Base-by-base conservation (phyloP, 208 protist genomes). In the Trypanosoma platydactyli region DNA sequence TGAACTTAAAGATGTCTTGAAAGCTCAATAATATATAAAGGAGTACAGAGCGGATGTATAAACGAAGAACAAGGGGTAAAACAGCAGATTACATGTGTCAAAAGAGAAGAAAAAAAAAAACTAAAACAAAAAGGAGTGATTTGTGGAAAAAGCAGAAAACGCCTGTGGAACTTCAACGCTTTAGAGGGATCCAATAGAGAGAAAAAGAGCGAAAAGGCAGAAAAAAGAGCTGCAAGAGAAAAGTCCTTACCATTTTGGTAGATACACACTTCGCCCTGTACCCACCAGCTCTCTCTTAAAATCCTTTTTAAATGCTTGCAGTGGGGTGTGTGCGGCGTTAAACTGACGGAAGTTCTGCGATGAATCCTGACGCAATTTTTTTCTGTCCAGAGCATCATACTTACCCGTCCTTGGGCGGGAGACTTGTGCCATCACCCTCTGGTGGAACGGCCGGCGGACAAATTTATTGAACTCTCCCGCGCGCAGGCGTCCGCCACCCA, bases 371-470 rank as follows among this genome's bases (percentile, higher is more conserved):
- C 49, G 55, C 1, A 87, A n/a, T 18, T 42, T 54, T 0, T 50
- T 42, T 1, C 56, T 57, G 27, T 84, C 75, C 16, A 87, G 65
- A 0, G 45, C 68, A 60, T 79, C 73, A 54, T 82, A 76, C 1
- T 27, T 46, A 29, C 52, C 48, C 6, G 48, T 27, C 18, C 33
- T 30, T 3, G 3, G 48, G 13, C 16, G 49, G 18, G 72, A 13
- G 20, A 71, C 76, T 24, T 59, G 56, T 4, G 52, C 22, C 30
- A 83, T 46, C 6, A 64, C 48, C 4, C 77, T 58, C 53, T 82
- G 73, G 13, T 68, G 72, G 61, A 78, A 86, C 9, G 80, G 77
- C 4, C 49, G 61, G 6, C 80, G 64, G 6, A 86, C 73, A 25
- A 63, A 68, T 9, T 52, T 48, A 29, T 83, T 60, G 53, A 86